Conservation (phyloP, 2,329 filamentous ascomycete species). For the Penicillium sp. region DNA sequence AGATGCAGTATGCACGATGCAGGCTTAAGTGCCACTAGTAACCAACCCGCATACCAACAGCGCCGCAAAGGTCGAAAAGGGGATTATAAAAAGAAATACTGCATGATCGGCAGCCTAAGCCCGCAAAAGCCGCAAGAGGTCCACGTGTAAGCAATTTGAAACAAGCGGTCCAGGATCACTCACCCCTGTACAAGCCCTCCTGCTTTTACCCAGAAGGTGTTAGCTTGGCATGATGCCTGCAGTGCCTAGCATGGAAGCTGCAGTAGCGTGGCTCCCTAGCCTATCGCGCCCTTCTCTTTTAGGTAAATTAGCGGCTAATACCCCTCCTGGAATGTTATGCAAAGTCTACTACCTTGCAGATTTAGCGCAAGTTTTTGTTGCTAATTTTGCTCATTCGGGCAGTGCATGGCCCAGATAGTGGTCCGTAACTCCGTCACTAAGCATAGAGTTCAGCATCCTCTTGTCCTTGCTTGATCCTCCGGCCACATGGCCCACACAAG, state of each 20-base stretch:
- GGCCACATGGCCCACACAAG: slow-evolving; percentile 11
- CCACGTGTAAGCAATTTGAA: slow-evolving; percentile 10
- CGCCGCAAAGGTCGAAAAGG: background rate
- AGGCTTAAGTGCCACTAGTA: slow-evolving; percentile 1
- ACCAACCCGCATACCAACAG: slow-evolving; percentile 3
- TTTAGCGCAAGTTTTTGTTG: background rate
- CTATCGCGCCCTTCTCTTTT: background rate
- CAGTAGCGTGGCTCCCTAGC: background rate
- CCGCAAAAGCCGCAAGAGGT: slow-evolving; percentile 3
- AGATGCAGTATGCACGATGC: slow-evolving; percentile 2
- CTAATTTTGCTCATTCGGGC: slow-evolving; percentile 6
- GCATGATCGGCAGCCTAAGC: slow-evolving; percentile 1
- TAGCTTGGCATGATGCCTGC: slow-evolving; percentile 1
- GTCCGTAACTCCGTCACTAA: background rate
- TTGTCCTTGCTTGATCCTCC: slow-evolving; percentile 1
- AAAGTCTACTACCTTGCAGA: background rate
- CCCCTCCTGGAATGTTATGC: background rate
- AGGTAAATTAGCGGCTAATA: slow-evolving; percentile 5
- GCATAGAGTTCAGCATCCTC: background rate
- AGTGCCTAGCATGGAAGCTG: slow-evolving; percentile 2
- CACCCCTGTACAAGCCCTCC: background rate
- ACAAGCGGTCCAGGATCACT: slow-evolving; percentile 5
- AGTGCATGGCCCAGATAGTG: background rate
- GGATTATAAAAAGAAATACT: slow-evolving; percentile 2
- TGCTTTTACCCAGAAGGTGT: background rate